phyloP scores from a whole-genome alignment of 805 yeast species.

The Yarrowia phangngaensis region DNA sequence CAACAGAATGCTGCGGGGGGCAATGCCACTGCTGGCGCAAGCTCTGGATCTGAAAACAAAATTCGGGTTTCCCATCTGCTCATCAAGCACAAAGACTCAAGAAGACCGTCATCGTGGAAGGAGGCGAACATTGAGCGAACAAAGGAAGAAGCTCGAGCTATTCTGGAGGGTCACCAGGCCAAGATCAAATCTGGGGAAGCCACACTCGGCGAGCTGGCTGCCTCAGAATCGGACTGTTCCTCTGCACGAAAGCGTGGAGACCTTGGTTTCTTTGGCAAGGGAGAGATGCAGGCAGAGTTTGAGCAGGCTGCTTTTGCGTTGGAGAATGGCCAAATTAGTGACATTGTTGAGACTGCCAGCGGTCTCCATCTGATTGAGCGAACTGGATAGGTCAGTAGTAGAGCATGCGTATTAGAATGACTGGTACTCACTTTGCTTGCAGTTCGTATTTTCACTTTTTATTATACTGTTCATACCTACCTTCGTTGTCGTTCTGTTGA shows the following conservation, averaged over 20 bases:
- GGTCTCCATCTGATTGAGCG: slow-evolving; percentile 89
- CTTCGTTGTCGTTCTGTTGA: no score
- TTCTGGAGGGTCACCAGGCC: slow-evolving; percentile 54
- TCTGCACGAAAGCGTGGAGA: slow-evolving; percentile 88
- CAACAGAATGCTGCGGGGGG: slow-evolving; percentile 32
- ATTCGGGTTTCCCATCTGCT: slow-evolving; percentile 79
- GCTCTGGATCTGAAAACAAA: slow-evolving; percentile 45
- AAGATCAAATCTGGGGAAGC: slow-evolving; percentile 61
- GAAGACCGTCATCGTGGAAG: slow-evolving; percentile 93
- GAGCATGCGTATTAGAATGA: no score
- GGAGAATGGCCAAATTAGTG: slow-evolving; percentile 78
- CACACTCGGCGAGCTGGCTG: slow-evolving; percentile 67
- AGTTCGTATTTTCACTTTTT: no score
- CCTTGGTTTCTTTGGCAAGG: slow-evolving; percentile 79
- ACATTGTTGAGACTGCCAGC: slow-evolving; percentile 80
- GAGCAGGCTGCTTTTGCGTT: slow-evolving; percentile 82
- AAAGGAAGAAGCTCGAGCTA: slow-evolving; percentile 74
- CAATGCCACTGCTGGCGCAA: slow-evolving; percentile 28
- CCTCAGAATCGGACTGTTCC: slow-evolving; percentile 82
- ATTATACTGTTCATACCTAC: no score
- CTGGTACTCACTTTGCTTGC: no score
- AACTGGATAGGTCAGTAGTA: slow-evolving; percentile 52
- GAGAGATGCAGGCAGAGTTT: slow-evolving; percentile 93
- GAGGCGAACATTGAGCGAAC: slow-evolving; percentile 66
- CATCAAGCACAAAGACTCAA: slow-evolving; percentile 74